Evolutionary conservation across 768 basidiomycete genomes (phyloP), one percentile per base, ranked within the genome.

Genomic region (Dendrothele bispora): DNA sequence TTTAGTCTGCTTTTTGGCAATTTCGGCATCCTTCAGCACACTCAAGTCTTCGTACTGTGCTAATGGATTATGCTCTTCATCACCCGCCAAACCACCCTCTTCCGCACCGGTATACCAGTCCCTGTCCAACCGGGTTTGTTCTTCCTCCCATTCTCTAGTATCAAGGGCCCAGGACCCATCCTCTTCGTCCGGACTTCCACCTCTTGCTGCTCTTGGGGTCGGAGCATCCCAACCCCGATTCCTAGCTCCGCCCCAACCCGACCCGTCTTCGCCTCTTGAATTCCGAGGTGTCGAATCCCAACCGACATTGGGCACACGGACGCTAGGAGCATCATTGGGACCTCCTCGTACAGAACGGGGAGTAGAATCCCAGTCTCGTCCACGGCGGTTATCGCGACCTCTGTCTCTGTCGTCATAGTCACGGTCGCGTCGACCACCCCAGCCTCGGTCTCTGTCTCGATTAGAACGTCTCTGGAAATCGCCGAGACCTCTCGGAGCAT

Each of bases 101-200:
- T 94, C 95, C 20, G 89, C 91, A 37, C 88, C 86, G 43, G 83
- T 86, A 62, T 98, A 99, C 97, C 97, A 99, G 60, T 98, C 94
- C 22, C 97, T 76, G 65, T 99, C 97, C 59, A 98, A 61, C 50
- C 78, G 78, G 11, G 93, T 78, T 64, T 97, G 93, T 63, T 98
- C 97, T 58, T 98, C 95, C 65, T 98, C 97, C 97, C 95, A 99
- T 59, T 97, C 95, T 41, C 88, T 75, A 36, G 79, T 75, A 61
- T 94, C 88, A 24, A 95, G 65, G 7, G 79, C 82, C 17, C 81
- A 66, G 12, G 78, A 77, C 21, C 70, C 78, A 42, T 80, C 84
- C 26, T 84, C 85, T 39, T 74, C 82, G 38, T 89, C 87, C 5
- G 84, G 83, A 53, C 86, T 89, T 0, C 73, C 79, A 3, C 79